Conservation (phyloP, 805 yeast species). For the Kodamaea jinghongensis region DNA sequence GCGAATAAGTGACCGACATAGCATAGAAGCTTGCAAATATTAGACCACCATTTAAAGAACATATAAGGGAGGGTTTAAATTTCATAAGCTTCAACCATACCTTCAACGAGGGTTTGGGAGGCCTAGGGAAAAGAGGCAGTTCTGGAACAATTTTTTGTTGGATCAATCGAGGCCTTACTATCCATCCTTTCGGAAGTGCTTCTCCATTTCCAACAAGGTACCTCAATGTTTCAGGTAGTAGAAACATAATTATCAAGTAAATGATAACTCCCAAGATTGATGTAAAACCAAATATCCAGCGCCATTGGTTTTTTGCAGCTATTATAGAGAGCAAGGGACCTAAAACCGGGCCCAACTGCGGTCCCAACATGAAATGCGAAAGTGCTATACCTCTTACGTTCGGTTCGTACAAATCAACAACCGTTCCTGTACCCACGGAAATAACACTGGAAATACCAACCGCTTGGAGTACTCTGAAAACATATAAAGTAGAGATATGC, state of each 20-base stretch:
- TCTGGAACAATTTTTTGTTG: conserved; percentile 23
- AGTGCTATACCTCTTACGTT: conserved; percentile 29
- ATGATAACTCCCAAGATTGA: conserved; percentile 26
- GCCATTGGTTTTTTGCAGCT: conserved; percentile 28
- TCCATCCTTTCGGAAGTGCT: conserved; percentile 15
- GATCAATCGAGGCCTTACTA: conserved; percentile 26
- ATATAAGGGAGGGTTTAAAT: conserved; percentile 43
- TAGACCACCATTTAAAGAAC: conserved; percentile 47
- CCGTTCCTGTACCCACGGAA: conserved; percentile 37
- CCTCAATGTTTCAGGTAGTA: conserved; percentile 41
- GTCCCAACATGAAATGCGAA: conserved; percentile 37
- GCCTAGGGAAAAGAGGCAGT: conserved; percentile 36
- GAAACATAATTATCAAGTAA: conserved; percentile 22
- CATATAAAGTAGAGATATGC: conserved; percentile 27
- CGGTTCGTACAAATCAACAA: conserved; percentile 33
- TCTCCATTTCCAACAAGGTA: conserved; percentile 38
- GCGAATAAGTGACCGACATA: conserved; percentile 48
- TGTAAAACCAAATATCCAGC: conserved; percentile 34
- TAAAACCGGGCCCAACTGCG: conserved; percentile 38
- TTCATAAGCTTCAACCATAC: conserved; percentile 36
- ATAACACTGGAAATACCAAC: conserved; percentile 37
- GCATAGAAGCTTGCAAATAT: conserved; percentile 56
- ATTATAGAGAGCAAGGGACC: conserved; percentile 33
- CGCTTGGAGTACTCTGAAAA: conserved; percentile 34
- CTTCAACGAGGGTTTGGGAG: conserved; percentile 44